phyloP scores from a whole-genome alignment of 1,139 yeast species.

The Kodamaea sp. region DNA sequence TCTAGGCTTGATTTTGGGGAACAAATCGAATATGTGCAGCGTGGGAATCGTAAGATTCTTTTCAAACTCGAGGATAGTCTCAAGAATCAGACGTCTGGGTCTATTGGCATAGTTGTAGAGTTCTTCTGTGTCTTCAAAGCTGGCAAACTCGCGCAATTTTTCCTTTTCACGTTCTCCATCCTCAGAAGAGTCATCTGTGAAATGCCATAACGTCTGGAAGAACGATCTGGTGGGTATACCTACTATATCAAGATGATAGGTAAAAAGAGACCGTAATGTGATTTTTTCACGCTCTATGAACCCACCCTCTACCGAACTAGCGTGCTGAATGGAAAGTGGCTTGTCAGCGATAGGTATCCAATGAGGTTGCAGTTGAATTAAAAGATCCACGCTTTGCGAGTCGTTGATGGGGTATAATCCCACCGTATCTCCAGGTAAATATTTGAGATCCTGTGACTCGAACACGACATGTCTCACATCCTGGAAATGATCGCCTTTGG shows the following conservation, averaged over 20 bases:
- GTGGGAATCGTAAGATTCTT: slow-evolving; percentile 70
- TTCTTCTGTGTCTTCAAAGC: slow-evolving; percentile 73
- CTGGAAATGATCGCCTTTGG: slow-evolving; percentile 76
- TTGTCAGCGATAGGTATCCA: slow-evolving; percentile 74
- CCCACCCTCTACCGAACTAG: slow-evolving; percentile 55
- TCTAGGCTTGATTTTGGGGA: slow-evolving; percentile 80
- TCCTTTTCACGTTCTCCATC: slow-evolving; percentile 64
- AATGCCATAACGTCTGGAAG: slow-evolving; percentile 70
- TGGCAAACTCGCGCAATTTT: slow-evolving; percentile 74
- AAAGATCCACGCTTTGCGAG: slow-evolving; percentile 58
- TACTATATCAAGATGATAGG: slow-evolving; percentile 77
- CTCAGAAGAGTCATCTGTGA: slow-evolving; percentile 54
- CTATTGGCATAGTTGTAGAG: slow-evolving; percentile 86
- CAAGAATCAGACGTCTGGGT: slow-evolving; percentile 85
- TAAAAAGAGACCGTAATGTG: slow-evolving; percentile 72
- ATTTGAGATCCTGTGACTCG: slow-evolving; percentile 32
- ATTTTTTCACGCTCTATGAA: slow-evolving; percentile 45
- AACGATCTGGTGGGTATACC: slow-evolving; percentile 85
- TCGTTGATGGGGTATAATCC: slow-evolving; percentile 77
- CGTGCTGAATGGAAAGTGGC: slow-evolving; percentile 35
- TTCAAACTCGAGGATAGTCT: slow-evolving; percentile 78
- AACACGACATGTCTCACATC: slow-evolving; percentile 75
- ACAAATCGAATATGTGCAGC: slow-evolving; percentile 68
- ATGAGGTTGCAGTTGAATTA: slow-evolving; percentile 65
- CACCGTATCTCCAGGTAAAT: slow-evolving; percentile 78